Evolutionary conservation across 352 stramenopile genomes (phyloP).

Genomic region (Phytophthora pseudosyringae): DNA sequence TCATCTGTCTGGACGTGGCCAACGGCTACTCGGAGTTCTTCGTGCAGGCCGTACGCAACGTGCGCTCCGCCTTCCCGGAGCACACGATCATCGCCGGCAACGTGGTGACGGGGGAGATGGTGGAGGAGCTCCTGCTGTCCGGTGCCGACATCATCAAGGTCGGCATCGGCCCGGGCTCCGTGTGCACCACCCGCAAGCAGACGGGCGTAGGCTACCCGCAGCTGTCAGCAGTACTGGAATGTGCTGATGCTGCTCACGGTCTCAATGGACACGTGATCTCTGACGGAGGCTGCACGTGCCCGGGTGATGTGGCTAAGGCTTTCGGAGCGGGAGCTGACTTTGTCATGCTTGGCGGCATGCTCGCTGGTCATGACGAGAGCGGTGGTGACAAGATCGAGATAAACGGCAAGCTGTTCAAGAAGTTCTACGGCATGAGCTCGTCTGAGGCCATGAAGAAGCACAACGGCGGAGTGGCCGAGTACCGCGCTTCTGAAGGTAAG

Average conservation of each 20-base stretch:
- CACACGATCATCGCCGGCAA: conserved; percentile 94
- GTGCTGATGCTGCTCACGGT: conserved; percentile 90
- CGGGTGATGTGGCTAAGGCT: conserved; percentile 91
- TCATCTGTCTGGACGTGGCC: conserved; percentile 92
- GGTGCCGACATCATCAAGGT: conserved; percentile 95
- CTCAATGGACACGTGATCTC: conserved; percentile 91
- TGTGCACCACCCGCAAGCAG: conserved; percentile 94
- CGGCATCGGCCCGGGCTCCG: conserved; percentile 91
- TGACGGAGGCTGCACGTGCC: conserved; percentile 90
- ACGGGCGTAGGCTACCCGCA: conserved; percentile 93
- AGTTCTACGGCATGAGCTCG: conserved; percentile 95
- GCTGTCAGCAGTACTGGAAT: conserved; percentile 92
- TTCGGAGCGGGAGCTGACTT: conserved; percentile 93
- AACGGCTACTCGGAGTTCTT: conserved; percentile 91
- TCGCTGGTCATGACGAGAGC: conserved; percentile 92
- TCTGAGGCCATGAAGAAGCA: conserved; percentile 94
- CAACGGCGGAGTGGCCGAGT: conserved; percentile 89
- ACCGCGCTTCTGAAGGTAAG: conserved; percentile 92
- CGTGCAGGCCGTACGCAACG: conserved; percentile 77
- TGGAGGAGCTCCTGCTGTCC: conserved; percentile 90
- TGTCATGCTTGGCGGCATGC: conserved; percentile 94
- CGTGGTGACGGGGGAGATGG: conserved; percentile 93
- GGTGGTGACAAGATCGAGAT: conserved; percentile 84
- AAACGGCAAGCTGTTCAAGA: conserved; percentile 80
- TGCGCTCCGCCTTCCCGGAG: conserved; percentile 60